Base-by-base conservation (phyloP, 768 basidiomycete species). In the Leucocoprinus sp. region DNA sequence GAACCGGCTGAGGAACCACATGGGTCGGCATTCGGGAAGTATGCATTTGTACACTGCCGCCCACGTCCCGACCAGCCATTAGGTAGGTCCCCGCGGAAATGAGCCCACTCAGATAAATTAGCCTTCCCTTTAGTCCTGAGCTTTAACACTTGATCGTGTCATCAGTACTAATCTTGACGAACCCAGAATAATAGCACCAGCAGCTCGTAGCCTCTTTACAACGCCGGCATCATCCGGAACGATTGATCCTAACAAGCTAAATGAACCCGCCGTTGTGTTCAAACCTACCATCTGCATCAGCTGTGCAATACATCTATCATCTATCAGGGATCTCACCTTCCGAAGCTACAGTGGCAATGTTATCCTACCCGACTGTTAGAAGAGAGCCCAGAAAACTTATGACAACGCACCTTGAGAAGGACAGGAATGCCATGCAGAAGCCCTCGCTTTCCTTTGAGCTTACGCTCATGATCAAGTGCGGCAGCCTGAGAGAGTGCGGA, bases 1-100 rank as follows among this genome's bases (percentile, higher is more conserved):
- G 76, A 76, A 2, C 80, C 80, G 4, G 76, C 71, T 0, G 76
- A 78, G 1, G 75, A 78, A 1, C 78, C 77, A 48, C 72, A 76
- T 2, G 78, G 75, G 51, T 78, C 72, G 3, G 65, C 71, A 11
- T 65, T 65, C 0, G 72, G 69, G 45, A 64, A 76, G 53, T 74
- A 78, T 9, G 75, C 69, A 45, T 65, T 71, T 2, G 65, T 71
- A 31, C 60, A 57, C 57, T 78, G 78, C 3, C 76, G 75, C 8
- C 70, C 69, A 37, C 76, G 64, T 14, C 73, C 75, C n/a, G 75
- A 77, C 75, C 76, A 81, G 7, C 77, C 78, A 0, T 66, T 69
- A 0, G 74, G 60, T n/a, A 71, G 27, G 18, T 63, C 56, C 3
- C 68, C 76, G 31, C 77, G 58, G 43, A 66, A 73, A 50, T 73